Evolutionary conservation across 352 stramenopile species (phyloP).

Genomic region (Pilasporangium apinafurcum): DNA sequence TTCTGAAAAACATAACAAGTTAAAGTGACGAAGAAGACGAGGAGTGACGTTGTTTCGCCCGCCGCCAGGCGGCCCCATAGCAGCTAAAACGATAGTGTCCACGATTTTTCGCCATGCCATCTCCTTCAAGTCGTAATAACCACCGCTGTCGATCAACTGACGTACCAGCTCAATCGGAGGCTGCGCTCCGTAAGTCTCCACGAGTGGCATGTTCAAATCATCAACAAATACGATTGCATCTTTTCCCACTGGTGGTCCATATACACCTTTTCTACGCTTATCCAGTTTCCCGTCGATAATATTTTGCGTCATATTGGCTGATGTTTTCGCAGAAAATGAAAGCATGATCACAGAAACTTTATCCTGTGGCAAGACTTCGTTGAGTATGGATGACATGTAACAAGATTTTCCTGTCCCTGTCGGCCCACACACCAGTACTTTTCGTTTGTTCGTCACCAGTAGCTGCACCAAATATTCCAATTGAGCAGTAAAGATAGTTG

Average conservation of each 20-base stretch:
- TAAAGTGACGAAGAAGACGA: slow-evolving; percentile 90
- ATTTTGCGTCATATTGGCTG: slow-evolving; percentile 92
- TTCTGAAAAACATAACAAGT: slow-evolving; percentile 90
- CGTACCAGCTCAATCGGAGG: slow-evolving; percentile 90
- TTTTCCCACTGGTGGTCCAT: slow-evolving; percentile 85
- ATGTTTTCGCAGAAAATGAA: slow-evolving; percentile 92
- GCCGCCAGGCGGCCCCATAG: slow-evolving; percentile 90
- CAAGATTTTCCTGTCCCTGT: slow-evolving; percentile 92
- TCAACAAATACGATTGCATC: slow-evolving; percentile 89
- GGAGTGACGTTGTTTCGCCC: slow-evolving; percentile 89
- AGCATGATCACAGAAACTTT: slow-evolving; percentile 86
- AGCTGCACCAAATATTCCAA: slow-evolving; percentile 85
- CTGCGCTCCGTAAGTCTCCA: slow-evolving; percentile 92
- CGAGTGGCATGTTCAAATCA: slow-evolving; percentile 94
- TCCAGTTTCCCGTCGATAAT: slow-evolving; percentile 95
- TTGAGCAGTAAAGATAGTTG: slow-evolving; percentile 91
- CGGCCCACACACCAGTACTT: slow-evolving; percentile 87
- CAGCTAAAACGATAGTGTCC: slow-evolving; percentile 86
- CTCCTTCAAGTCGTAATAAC: slow-evolving; percentile 93
- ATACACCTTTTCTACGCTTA: slow-evolving; percentile 90
- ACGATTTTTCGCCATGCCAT: slow-evolving; percentile 90
- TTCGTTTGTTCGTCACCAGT: slow-evolving; percentile 74
- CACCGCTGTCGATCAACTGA: slow-evolving; percentile 86
- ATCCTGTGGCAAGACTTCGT: slow-evolving; percentile 69
- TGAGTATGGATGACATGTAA: slow-evolving; percentile 86